Percentiles rank a stretch among this genome's conserved stretches.
Conservation (phyloP, 768 basidiomycete species). For the Hypholoma sublateritium region DNA sequence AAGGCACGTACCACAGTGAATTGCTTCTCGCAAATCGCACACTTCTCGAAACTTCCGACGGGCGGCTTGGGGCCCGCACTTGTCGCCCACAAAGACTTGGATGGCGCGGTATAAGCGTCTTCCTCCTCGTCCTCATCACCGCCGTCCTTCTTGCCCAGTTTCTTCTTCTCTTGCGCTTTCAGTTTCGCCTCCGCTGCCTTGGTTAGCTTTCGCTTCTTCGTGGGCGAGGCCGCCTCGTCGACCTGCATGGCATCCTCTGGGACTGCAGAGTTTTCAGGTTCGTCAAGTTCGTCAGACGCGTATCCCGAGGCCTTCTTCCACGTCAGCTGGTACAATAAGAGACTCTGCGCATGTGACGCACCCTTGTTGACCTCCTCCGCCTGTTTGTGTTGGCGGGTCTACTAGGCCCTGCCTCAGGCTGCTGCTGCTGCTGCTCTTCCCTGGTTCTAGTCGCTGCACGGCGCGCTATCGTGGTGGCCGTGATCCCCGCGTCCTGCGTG, state of each 20-base stretch:
- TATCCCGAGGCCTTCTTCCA: conserved; percentile 43
- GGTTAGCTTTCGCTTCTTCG: conserved; percentile 57
- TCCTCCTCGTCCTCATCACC: conserved; percentile 53
- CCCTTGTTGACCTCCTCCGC: conserved; percentile 22
- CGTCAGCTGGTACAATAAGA: not conserved
- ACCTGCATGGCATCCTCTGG: conserved; percentile 21
- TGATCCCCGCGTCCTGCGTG: conserved; percentile 46
- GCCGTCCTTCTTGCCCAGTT: conserved; percentile 36
- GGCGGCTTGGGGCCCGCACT: conserved; percentile 51
- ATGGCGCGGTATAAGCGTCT: conserved; percentile 68
- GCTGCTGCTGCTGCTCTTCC: conserved; percentile 19
- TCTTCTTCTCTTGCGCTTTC: conserved; percentile 46
- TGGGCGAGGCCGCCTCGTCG: conserved; percentile 29
- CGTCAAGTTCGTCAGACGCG: conserved; percentile 77
- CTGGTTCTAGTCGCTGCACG: conserved; percentile 31
- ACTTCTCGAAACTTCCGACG: conserved; percentile 77
- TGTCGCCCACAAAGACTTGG: conserved; percentile 43
- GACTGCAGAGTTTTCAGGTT: conserved; percentile 34
- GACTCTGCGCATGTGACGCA: conserved; percentile 6
- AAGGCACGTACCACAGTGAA: conserved; percentile 78
- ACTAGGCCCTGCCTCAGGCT: conserved; percentile 49
- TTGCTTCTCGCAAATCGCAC: conserved; percentile 78
- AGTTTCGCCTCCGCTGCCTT: conserved; percentile 46
- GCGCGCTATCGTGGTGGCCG: conserved; percentile 43
- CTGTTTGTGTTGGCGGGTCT: conserved; percentile 17